Evolutionary conservation across 495 filamentous ascomycete species (phyloP).

Genomic region (Penicillium steckii): DNA sequence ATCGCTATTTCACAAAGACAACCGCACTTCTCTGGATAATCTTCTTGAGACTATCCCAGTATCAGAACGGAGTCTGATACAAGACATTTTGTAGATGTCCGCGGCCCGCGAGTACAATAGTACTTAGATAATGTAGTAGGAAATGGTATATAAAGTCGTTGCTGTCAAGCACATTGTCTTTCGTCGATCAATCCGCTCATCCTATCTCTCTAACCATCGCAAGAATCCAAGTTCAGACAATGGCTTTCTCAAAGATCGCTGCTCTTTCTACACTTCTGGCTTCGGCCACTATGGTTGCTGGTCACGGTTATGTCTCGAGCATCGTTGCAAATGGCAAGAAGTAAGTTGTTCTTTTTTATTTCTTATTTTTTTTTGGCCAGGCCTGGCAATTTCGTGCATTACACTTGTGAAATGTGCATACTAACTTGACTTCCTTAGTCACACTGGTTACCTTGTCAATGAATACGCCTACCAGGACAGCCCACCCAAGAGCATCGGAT

Average conservation of each 20-base stretch:
- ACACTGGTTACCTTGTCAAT: slow-evolving; percentile 38
- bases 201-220: slow-evolving; percentile 4
- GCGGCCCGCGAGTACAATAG: too few relatives aligned
- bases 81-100: too few relatives aligned
- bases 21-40: not conserved
- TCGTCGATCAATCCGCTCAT: not conserved
- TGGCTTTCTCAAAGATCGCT: slow-evolving; percentile 42
- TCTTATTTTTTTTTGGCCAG: too few relatives aligned
- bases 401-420: too few relatives aligned
- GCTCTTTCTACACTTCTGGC: slow-evolving; percentile 48
- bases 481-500: slow-evolving; percentile 54
- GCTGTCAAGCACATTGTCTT: not conserved
- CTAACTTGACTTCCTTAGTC: too few relatives aligned
- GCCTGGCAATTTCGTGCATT: too few relatives aligned
- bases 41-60: slow-evolving; percentile 15
- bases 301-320: slow-evolving; percentile 61
- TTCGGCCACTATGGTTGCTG: slow-evolving; percentile 52
- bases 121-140: too few relatives aligned
- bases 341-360: not conserved
- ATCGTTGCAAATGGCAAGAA: slow-evolving; percentile 54
- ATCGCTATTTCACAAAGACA: not conserved
- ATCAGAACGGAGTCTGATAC: slow-evolving; percentile 18
- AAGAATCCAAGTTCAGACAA: slow-evolving; percentile 18
- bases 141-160: not conserved
- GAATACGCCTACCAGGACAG: slow-evolving; percentile 33